Conservation (phyloP, 345 rosid species). For the Passiflora organensis region DNA sequence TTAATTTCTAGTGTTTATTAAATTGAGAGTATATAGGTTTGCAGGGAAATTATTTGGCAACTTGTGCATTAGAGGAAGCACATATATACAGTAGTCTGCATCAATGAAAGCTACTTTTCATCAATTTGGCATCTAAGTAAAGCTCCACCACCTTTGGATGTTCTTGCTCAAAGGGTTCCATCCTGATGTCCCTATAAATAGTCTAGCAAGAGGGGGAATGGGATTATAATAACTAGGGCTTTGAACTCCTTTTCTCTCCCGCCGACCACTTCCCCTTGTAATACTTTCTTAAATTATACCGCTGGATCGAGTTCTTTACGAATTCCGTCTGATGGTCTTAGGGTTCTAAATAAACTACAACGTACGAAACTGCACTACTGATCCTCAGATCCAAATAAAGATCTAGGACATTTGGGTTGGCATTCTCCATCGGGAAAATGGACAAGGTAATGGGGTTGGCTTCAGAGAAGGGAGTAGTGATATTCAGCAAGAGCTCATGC, state of each 20-base stretch:
- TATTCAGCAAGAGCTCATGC: slow-evolving; percentile 45
- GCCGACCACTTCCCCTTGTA: slow-evolving; percentile 6
- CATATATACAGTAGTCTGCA: slow-evolving; percentile 29
- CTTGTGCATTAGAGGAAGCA: slow-evolving; percentile 35
- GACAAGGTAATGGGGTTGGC: slow-evolving; percentile 35
- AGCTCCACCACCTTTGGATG: slow-evolving; percentile 34
- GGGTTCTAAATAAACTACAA: slow-evolving; percentile 14
- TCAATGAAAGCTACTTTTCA: slow-evolving; percentile 35
- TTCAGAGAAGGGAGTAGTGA: slow-evolving; percentile 35
- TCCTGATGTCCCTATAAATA: slow-evolving; percentile 67
- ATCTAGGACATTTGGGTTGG: background rate
- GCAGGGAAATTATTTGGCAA: slow-evolving; percentile 12
- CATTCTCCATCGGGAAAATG: slow-evolving; percentile 22
- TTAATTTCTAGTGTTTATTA: too few relatives aligned
- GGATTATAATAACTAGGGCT: slow-evolving; percentile 37
- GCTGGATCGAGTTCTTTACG: slow-evolving; percentile 21
- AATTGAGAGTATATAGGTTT: background rate
- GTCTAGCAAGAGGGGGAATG: slow-evolving; percentile 23
- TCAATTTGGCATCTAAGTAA: slow-evolving; percentile 39
- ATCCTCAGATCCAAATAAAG: background rate
- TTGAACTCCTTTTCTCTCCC: slow-evolving; percentile 22
- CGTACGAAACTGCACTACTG: too few relatives aligned
- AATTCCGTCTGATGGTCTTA: slow-evolving; percentile 28
- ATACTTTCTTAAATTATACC: slow-evolving; percentile 14
- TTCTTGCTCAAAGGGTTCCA: slow-evolving; percentile 29